phyloP scores from a whole-genome alignment of 2,329 filamentous ascomycete genomes.

The Fusarium sambucinum region DNA sequence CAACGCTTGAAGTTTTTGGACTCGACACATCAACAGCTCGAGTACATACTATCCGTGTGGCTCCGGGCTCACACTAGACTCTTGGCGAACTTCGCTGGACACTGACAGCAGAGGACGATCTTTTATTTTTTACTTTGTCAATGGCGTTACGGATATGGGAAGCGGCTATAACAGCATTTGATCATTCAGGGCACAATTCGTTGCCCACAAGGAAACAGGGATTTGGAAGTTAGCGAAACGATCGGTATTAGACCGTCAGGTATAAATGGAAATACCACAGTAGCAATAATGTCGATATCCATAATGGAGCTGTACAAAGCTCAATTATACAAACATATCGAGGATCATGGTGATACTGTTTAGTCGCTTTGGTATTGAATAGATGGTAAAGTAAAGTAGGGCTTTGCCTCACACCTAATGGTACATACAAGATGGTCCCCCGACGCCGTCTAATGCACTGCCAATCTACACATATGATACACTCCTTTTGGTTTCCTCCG shows the following conservation, averaged over 20 bases:
- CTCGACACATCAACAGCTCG: not conserved
- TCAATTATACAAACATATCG: not conserved
- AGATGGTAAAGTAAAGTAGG: constrained; percentile 51
- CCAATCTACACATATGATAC: constrained; percentile 61
- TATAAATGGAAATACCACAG: constrained; percentile 31
- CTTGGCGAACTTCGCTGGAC: not conserved
- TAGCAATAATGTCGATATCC: constrained; percentile 33
- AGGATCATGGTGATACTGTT: constrained; percentile 6
- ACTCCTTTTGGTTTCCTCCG: constrained; percentile 45
- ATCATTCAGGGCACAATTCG: constrained; percentile 10
- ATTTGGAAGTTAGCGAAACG: constrained; percentile 28
- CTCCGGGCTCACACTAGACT: not conserved
- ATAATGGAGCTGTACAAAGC: constrained; percentile 17
- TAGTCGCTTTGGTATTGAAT: constrained; percentile 48
- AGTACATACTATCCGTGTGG: not conserved
- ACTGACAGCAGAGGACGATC: constrained; percentile 17
- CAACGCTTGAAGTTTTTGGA: too few relatives aligned
- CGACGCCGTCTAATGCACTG: constrained; percentile 61
- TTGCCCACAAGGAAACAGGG: constrained; percentile 13
- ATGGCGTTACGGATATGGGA: constrained; percentile 29
- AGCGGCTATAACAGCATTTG: constrained; percentile 39
- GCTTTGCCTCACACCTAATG: constrained; percentile 47
- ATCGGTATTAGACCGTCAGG: constrained; percentile 21
- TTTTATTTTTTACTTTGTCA: constrained; percentile 23
- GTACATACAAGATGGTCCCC: constrained; percentile 54